Percentiles rank a stretch among this genome's conserved stretches.
Conservation (phyloP, 2,329 filamentous ascomycete species). For the Pseudogymnoascus sp. region DNA sequence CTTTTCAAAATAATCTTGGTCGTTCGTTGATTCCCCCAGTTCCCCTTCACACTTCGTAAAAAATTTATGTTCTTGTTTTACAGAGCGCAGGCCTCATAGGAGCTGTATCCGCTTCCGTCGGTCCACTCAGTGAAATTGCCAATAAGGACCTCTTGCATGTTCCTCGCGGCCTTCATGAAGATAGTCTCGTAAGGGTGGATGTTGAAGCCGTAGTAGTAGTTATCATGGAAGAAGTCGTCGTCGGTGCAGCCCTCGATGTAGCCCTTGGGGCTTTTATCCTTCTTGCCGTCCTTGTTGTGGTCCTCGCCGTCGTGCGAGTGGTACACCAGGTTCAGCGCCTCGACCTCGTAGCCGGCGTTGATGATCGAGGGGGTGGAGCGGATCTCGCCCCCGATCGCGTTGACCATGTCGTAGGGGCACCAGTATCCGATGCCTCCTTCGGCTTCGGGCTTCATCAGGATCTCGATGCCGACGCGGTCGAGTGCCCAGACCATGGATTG, state of each 20-base stretch:
- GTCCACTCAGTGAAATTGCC: conserved; percentile 27
- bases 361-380: background rate
- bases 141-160: conserved; percentile 26
- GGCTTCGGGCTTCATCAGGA: conserved; percentile 28
- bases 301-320: conserved; percentile 6
- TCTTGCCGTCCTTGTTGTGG: conserved; percentile 5
- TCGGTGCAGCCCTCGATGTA: conserved; percentile 22
- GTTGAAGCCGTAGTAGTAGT: conserved; percentile 29
- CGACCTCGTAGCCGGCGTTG: conserved; percentile 2
- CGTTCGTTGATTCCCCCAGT: background rate
- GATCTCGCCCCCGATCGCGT: conserved; percentile 2
- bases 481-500: conserved; percentile 10
- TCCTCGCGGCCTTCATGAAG: conserved; percentile 31
- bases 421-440: conserved; percentile 5
- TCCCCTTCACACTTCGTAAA: background rate
- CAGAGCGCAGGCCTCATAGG: background rate
- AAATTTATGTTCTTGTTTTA: background rate
- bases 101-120: conserved; percentile 1
- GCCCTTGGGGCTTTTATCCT: conserved; percentile 5
- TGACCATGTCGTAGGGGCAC: conserved; percentile 8
- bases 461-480: conserved; percentile 27
- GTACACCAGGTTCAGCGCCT: conserved; percentile 5
- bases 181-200: conserved; percentile 34
- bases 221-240: conserved; percentile 24
- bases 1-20: background rate